A percentile compares a stretch with the other conserved stretches of the same genome.
Conservation (phyloP, 2,329 filamentous ascomycete species). For the Pyrenochaeta sp. region DNA sequence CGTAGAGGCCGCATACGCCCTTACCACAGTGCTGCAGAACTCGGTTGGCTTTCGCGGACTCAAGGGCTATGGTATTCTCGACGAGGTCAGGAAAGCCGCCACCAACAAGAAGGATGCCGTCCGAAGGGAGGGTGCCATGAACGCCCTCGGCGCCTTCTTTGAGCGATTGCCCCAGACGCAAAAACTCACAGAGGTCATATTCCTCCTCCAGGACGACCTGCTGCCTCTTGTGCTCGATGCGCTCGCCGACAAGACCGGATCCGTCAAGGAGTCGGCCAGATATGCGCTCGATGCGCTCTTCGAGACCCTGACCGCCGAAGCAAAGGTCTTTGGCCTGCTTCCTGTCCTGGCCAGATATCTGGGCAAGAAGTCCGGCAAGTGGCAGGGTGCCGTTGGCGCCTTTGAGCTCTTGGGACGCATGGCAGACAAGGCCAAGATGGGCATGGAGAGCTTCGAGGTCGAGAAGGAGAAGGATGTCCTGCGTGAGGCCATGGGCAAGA, state of each 20-base stretch:
- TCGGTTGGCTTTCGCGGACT: slow-evolving; percentile 71
- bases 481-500: slow-evolving; percentile 87
- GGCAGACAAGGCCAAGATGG: slow-evolving; percentile 92
- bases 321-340: slow-evolving; percentile 81
- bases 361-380: slow-evolving; percentile 85
- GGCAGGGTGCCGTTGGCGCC: slow-evolving; percentile 93
- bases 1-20: slow-evolving; percentile 69
- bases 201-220: slow-evolving; percentile 82
- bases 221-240: slow-evolving; percentile 79
- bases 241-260: slow-evolving; percentile 85
- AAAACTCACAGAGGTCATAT: slow-evolving; percentile 78
- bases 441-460: slow-evolving; percentile 82
- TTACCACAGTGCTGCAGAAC: slow-evolving; percentile 70
- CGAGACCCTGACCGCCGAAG: slow-evolving; percentile 78
- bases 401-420: slow-evolving; percentile 87
- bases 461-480: slow-evolving; percentile 88
- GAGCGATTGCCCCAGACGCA: slow-evolving; percentile 84
- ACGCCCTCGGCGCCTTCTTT: slow-evolving; percentile 90
- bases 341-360: slow-evolving; percentile 80
- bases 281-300: slow-evolving; percentile 94
- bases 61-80: slow-evolving; percentile 66
- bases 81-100: slow-evolving; percentile 77
- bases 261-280: slow-evolving; percentile 89
- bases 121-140: slow-evolving; percentile 89
- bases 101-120: slow-evolving; percentile 91